Evolutionary conservation across 495 filamentous ascomycete species (phyloP).

Genomic region (Xylaria nigripes): DNA sequence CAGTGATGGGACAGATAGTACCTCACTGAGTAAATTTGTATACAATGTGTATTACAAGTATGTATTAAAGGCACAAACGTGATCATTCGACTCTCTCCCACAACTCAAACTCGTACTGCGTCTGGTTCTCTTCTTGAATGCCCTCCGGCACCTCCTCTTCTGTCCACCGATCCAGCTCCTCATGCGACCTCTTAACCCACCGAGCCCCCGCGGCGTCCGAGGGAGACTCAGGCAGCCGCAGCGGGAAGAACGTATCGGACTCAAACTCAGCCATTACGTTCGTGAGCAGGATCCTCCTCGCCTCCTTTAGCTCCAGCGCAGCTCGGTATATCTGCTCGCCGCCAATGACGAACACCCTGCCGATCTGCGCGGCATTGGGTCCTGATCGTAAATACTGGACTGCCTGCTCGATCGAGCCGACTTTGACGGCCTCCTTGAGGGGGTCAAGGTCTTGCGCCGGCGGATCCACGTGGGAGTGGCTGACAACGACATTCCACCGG

Average conservation of each 20-base stretch:
- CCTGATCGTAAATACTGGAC: constrained; percentile 21
- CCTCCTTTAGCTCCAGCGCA: constrained; percentile 46
- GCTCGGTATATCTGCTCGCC: constrained; percentile 75
- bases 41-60: constrained; percentile 4
- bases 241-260: constrained; percentile 82
- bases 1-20: not conserved
- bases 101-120: constrained; percentile 57
- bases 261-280: constrained; percentile 58
- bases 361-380: constrained; percentile 17
- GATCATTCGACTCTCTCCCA: constrained; percentile 43
- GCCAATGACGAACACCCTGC: constrained; percentile 76
- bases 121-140: constrained; percentile 47
- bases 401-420: constrained; percentile 50
- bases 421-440: constrained; percentile 21
- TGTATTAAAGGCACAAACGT: constrained; percentile 4
- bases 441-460: not conserved
- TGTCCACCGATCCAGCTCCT: constrained; percentile 47
- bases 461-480: constrained; percentile 30
- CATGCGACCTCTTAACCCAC: constrained; percentile 44
- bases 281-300: constrained; percentile 55
- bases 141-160: constrained; percentile 50
- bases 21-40: not conserved
- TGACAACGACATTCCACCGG: constrained; percentile 71
- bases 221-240: constrained; percentile 39
- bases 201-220: constrained; percentile 9